Percentiles rank a stretch among this genome's conserved stretches.
Conservation (phyloP, 1,139 yeast genomes). For the Protomyces macrosporus region DNA sequence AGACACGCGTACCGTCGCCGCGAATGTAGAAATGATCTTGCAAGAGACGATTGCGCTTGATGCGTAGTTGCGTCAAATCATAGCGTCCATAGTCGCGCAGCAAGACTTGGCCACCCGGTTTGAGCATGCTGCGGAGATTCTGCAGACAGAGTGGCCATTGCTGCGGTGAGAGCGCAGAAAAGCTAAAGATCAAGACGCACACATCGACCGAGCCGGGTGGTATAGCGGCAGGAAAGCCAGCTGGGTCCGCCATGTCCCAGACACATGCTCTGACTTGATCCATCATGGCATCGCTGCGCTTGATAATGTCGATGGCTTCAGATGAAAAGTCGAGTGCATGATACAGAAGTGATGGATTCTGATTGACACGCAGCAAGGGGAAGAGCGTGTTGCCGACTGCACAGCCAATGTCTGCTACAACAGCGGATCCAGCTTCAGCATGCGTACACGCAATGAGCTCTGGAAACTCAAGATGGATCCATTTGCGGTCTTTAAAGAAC, state of each 20-base stretch:
- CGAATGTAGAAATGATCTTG: slow-evolving; percentile 93
- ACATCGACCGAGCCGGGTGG: slow-evolving; percentile 80
- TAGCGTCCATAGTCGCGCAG: slow-evolving; percentile 95
- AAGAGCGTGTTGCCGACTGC: slow-evolving; percentile 97
- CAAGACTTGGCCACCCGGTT: slow-evolving; percentile 86
- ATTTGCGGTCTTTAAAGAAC: slow-evolving; percentile 91
- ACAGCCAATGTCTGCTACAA: slow-evolving; percentile 89
- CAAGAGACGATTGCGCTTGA: slow-evolving; percentile 77
- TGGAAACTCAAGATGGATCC: slow-evolving; percentile 95
- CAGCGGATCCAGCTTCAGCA: slow-evolving; percentile 52
- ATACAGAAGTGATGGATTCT: slow-evolving; percentile 67
- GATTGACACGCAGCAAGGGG: slow-evolving; percentile 76
- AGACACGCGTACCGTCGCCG: slow-evolving; percentile 97
- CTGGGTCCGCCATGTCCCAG: slow-evolving; percentile 88
- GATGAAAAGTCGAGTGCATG: slow-evolving; percentile 87
- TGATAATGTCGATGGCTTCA: slow-evolving; percentile 83
- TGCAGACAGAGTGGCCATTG: slow-evolving; percentile 81
- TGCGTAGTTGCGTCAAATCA: slow-evolving; percentile 90
- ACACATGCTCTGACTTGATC: slow-evolving; percentile 78
- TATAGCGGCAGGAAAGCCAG: slow-evolving; percentile 70
- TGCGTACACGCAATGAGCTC: slow-evolving; percentile 60
- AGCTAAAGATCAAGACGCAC: slow-evolving; percentile 87
- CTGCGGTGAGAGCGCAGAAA: slow-evolving; percentile 83
- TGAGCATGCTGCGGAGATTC: slow-evolving; percentile 59
- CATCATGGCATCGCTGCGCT: slow-evolving; percentile 53